These are phyloP conservation scores for Salix udensis DNA, from an alignment of 345 rosid genomes.

Conservation along the genomic window DNA sequence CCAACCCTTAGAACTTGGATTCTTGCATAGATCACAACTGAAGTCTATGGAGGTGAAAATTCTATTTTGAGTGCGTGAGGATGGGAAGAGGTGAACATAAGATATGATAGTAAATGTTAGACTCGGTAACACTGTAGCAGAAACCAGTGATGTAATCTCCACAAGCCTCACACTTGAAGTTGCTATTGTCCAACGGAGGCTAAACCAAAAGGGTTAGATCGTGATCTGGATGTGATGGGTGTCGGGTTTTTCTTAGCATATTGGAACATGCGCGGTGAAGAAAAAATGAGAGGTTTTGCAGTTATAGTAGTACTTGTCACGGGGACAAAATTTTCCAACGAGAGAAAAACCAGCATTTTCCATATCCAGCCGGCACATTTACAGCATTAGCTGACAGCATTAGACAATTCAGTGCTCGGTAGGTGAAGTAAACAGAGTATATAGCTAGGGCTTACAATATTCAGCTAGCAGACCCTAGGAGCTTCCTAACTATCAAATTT, in stretches of 20 bases:
- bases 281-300: constrained; percentile 39
- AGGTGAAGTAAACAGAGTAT: no score
- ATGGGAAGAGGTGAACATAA: constrained; percentile 43
- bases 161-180: constrained; percentile 41
- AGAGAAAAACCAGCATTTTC: no score
- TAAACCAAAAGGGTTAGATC: constrained; percentile 25
- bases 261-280: constrained; percentile 42
- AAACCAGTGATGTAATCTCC: constrained; percentile 33
- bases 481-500: no score
- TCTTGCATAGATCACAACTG: constrained; percentile 42
- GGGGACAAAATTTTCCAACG: no score
- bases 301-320: no score
- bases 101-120: constrained; percentile 30
- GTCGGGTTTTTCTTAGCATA: constrained; percentile 37
- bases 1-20: constrained; percentile 39
- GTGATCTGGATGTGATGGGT: constrained; percentile 41
- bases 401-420: no score
- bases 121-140: constrained; percentile 34
- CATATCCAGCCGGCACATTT: no score
- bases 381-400: no score
- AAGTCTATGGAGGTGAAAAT: constrained; percentile 44
- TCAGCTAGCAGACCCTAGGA: no score
- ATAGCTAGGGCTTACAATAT: no score
- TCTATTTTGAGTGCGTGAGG: constrained; percentile 47
- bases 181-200: constrained; percentile 4